Conservation (phyloP, 495 filamentous ascomycete species). For the Articulospora tetracladia region DNA sequence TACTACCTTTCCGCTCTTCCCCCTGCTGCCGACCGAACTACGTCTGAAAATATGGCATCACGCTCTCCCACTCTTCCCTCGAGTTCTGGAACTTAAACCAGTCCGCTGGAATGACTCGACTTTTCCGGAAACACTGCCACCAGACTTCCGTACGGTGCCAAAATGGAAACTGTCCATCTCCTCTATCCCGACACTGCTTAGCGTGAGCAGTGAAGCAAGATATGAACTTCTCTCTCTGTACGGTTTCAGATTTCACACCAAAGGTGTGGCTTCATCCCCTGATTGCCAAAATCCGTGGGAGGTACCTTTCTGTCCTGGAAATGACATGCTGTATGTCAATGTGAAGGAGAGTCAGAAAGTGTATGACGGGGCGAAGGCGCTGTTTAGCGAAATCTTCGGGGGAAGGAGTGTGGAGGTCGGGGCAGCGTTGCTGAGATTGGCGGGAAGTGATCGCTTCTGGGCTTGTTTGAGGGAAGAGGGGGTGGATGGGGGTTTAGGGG, state of each 20-base stretch:
- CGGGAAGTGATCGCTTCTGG: background rate
- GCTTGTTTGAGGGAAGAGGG: background rate
- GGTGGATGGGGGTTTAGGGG: background rate
- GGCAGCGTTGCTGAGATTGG: background rate
- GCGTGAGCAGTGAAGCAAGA: slow-evolving; percentile 3
- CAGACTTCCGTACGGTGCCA: background rate
- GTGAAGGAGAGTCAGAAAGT: background rate
- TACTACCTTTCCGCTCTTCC: background rate
- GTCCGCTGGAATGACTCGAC: background rate
- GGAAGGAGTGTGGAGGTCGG: background rate
- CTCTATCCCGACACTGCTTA: background rate
- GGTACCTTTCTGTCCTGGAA: background rate
- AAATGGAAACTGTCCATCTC: background rate
- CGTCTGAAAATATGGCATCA: background rate
- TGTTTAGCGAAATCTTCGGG: background rate
- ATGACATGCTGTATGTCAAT: background rate
- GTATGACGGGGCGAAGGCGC: background rate
- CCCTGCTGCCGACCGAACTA: background rate
- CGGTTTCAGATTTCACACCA: background rate
- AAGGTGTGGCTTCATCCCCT: background rate
- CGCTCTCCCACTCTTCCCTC: background rate
- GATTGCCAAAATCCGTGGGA: background rate
- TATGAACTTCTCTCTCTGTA: slow-evolving; percentile 1
- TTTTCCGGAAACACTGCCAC: background rate
- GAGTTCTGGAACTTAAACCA: background rate